Conservation (phyloP, 73 alveolate species). For the Paramecium primaurelia region DNA sequence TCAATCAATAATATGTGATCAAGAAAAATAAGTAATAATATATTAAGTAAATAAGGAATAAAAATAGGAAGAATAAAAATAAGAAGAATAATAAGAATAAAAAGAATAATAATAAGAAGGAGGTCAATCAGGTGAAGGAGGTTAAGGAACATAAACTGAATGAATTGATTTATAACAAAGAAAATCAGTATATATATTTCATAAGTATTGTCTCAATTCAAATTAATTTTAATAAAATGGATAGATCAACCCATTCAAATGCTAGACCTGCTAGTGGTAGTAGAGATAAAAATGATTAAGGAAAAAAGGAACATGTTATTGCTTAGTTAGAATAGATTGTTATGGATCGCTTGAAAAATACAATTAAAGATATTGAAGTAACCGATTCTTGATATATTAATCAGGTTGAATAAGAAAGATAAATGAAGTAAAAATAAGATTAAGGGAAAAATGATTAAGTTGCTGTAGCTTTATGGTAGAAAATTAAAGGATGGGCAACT, state of each 20-base stretch:
- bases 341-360: not conserved
- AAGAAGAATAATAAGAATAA: not conserved
- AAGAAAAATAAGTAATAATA: not conserved
- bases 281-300: not conserved
- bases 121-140: not conserved
- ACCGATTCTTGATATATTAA: not conserved
- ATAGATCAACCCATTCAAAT: not conserved
- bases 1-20: not conserved
- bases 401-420: not conserved
- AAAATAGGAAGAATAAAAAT: not conserved
- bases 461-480: not conserved
- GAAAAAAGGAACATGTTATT: not conserved
- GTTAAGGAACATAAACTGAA: conserved; percentile 10
- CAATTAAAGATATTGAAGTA: conserved; percentile 7
- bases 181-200: not conserved
- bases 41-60: not conserved
- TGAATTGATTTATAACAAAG: not conserved
- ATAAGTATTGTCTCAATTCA: not conserved
- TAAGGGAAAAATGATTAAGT: conserved; percentile 1
- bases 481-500: conserved; percentile 26
- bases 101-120: not conserved
- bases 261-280: not conserved
- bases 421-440: not conserved
- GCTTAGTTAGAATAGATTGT: not conserved
- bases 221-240: not conserved